These are phyloP conservation scores for Dryas alaskensis DNA, from an alignment of 306 rosid genomes.

Conservation along the genomic window DNA sequence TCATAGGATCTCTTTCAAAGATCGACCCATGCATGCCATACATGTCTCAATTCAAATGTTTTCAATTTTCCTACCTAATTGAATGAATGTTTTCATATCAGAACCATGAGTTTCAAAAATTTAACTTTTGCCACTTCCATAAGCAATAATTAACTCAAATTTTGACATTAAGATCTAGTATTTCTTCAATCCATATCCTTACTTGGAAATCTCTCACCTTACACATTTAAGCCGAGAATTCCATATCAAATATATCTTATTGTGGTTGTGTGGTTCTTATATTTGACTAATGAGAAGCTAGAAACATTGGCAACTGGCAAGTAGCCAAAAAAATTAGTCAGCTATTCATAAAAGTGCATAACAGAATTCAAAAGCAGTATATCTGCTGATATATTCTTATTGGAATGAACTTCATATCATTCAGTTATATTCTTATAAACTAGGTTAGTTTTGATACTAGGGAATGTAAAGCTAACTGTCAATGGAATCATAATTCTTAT, in stretches of 20 bases:
- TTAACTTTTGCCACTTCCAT: not conserved
- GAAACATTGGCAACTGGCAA: not conserved
- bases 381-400: conserved; percentile 2
- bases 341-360: not conserved
- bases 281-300: not conserved
- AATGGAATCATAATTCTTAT: not conserved
- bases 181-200: not conserved
- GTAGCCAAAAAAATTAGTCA: not conserved
- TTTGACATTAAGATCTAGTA: not conserved
- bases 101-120: not conserved
- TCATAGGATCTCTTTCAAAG: not conserved
- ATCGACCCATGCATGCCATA: not conserved
- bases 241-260: not conserved
- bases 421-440: not conserved
- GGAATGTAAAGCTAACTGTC: not conserved
- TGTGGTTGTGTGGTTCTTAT: not conserved
- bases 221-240: not conserved
- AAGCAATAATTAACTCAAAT: not conserved
- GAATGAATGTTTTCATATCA: not conserved
- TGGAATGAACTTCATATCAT: not conserved
- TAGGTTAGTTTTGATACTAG: not conserved
- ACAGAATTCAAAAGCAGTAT: not conserved
- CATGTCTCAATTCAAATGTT: not conserved
- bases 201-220: not conserved
- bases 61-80: not conserved